phyloP scores from a whole-genome alignment of 192 early-diverging fungal species.

The Fimicolochytrium jonesii region DNA sequence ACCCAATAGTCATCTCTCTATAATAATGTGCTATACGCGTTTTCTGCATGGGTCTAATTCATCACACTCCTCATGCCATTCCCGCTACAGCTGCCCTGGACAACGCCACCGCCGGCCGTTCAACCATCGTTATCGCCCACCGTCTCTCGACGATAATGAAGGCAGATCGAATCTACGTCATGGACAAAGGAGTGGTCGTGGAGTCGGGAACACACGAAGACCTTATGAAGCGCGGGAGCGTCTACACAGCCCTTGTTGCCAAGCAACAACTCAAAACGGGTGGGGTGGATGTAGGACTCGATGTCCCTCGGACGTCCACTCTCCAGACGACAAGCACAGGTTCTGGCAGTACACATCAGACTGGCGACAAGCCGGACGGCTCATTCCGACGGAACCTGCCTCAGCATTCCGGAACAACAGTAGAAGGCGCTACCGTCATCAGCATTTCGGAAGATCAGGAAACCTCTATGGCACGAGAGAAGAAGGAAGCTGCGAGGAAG shows the following conservation, averaged over 20 bases:
- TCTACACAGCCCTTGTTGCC: slow-evolving; percentile 64
- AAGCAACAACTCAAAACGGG: slow-evolving; percentile 44
- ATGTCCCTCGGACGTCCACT: neutral
- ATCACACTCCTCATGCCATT: too few relatives aligned
- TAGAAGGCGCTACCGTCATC: too few relatives aligned
- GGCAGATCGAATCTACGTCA: slow-evolving; percentile 79
- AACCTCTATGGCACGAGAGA: too few relatives aligned
- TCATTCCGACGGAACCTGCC: too few relatives aligned
- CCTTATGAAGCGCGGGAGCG: slow-evolving; percentile 49
- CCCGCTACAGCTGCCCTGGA: slow-evolving; percentile 57
- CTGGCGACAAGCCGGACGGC: too few relatives aligned
- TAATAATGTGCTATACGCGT: too few relatives aligned
- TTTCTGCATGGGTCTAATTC: too few relatives aligned
- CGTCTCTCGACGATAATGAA: slow-evolving; percentile 82
- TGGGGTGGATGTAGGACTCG: too few relatives aligned
- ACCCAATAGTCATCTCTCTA: too few relatives aligned
- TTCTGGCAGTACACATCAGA: too few relatives aligned
- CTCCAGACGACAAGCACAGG: too few relatives aligned
- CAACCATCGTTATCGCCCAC: slow-evolving; percentile 51
- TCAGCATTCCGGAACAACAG: too few relatives aligned
- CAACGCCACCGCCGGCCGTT: slow-evolving; percentile 52
- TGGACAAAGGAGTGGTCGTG: slow-evolving; percentile 41
- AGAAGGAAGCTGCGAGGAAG: neutral
- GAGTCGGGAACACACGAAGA: slow-evolving; percentile 80
- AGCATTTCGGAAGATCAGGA: neutral